Evolutionary conservation across 73 alveolate genomes (phyloP).

Genomic region (Paramecium octaurelia): DNA sequence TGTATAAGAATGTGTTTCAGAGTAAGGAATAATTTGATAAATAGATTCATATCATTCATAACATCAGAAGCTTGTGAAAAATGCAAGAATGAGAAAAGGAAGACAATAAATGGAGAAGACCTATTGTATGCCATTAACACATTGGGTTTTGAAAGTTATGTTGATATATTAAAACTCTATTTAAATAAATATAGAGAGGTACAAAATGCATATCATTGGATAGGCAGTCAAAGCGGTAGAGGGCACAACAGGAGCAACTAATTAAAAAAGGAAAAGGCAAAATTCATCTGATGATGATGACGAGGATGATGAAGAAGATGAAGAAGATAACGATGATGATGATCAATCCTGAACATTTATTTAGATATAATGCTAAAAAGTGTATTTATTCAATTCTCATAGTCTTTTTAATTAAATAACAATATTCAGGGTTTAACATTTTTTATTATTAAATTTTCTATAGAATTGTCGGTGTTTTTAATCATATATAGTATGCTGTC

Average conservation of each 20-base stretch:
- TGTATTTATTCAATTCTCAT: background rate
- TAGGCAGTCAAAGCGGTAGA: slow-evolving; percentile 66
- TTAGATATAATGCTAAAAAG: background rate
- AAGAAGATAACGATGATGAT: slow-evolving; percentile 62
- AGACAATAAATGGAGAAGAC: slow-evolving; percentile 98
- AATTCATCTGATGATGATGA: slow-evolving; percentile 52
- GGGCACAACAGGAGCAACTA: slow-evolving; percentile 13
- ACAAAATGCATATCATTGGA: background rate
- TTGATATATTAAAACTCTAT: slow-evolving; percentile 81
- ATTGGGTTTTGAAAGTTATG: slow-evolving; percentile 95
- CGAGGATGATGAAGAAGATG: slow-evolving; percentile 66
- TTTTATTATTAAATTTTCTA: background rate
- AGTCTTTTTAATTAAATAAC: background rate
- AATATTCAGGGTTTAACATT: background rate
- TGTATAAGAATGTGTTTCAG: slow-evolving; percentile 96
- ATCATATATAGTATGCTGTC: background rate
- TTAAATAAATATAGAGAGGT: slow-evolving; percentile 86
- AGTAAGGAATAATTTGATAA: slow-evolving; percentile 75
- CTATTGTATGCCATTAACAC: slow-evolving; percentile 87
- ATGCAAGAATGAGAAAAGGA: slow-evolving; percentile 93
- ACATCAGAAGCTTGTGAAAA: slow-evolving; percentile 95
- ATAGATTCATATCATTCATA: slow-evolving; percentile 66
- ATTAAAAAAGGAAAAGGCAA: slow-evolving; percentile 4
- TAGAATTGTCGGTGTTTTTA: background rate
- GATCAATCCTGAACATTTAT: slow-evolving; percentile 18